Evolutionary conservation across 176 grass and related monocot genomes (phyloP).

Genomic region (Avena insularis): DNA sequence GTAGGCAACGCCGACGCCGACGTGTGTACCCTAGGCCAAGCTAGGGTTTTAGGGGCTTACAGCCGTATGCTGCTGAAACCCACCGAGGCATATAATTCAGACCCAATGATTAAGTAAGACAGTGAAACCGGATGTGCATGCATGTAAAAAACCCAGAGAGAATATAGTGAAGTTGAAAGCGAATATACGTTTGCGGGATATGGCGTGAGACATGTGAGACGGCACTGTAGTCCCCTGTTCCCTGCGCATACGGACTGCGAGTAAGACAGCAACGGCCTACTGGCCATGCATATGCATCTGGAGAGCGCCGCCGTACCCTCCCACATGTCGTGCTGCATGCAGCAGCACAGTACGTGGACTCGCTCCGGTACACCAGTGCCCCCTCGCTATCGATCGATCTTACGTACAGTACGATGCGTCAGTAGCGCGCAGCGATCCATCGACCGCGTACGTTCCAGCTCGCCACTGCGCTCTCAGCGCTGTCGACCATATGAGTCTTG

Average conservation of each 20-base stretch:
- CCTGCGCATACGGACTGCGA: not conserved
- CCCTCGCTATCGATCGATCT: conserved; percentile 10
- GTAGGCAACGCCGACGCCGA: too few relatives aligned
- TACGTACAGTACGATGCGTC: not conserved
- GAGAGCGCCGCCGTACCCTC: not conserved
- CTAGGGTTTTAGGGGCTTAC: too few relatives aligned
- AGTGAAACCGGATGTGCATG: not conserved
- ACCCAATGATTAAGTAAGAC: not conserved
- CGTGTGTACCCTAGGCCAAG: too few relatives aligned
- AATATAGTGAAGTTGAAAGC: not conserved
- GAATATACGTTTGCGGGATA: not conserved
- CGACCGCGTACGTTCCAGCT: not conserved
- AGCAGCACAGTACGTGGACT: not conserved
- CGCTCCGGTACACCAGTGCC: not conserved
- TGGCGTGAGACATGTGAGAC: not conserved
- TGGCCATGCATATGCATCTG: not conserved
- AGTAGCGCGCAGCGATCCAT: too few relatives aligned
- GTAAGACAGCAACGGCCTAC: conserved; percentile 28
- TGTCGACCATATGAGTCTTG: not conserved
- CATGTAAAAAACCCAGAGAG: not conserved
- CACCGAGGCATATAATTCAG: too few relatives aligned
- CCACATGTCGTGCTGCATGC: not conserved
- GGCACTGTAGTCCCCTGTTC: not conserved
- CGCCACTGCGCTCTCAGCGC: not conserved
- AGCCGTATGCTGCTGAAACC: too few relatives aligned